phyloP scores from a whole-genome alignment of 768 basidiomycete genomes.

The Tricholoma terreum region DNA sequence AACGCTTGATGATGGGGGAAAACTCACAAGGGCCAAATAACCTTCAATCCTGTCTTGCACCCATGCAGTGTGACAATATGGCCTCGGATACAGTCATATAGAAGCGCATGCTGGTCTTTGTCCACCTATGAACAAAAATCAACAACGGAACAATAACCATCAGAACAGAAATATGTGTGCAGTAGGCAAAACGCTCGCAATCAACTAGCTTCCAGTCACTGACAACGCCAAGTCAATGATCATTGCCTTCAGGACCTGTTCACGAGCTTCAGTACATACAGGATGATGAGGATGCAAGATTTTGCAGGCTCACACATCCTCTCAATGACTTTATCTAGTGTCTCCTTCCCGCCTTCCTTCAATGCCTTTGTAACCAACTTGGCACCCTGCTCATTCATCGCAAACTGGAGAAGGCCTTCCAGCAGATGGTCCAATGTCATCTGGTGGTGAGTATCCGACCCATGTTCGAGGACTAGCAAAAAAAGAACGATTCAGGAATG shows the following conservation, averaged over 20 bases:
- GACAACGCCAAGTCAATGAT: constrained; percentile 87
- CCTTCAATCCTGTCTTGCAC: constrained; percentile 88
- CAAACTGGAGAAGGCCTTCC: constrained; percentile 18
- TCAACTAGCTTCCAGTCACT: constrained; percentile 80
- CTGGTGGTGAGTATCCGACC: constrained; percentile 68
- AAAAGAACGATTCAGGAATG: background rate
- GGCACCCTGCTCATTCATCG: no score
- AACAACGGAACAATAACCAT: constrained; percentile 2
- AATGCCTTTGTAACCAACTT: no score
- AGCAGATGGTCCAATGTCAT: constrained; percentile 77
- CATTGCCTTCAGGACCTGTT: constrained; percentile 67
- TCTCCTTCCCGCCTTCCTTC: constrained; percentile 38
- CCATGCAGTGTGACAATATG: constrained; percentile 89
- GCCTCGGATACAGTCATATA: constrained; percentile 84
- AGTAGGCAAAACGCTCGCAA: constrained; percentile 76
- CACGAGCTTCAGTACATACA: constrained; percentile 3
- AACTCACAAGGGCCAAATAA: constrained; percentile 80
- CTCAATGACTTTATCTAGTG: constrained; percentile 68
- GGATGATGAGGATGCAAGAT: background rate
- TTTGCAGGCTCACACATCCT: constrained; percentile 86
- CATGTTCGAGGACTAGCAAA: constrained; percentile 74
- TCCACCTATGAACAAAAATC: constrained; percentile 51
- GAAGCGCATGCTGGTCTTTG: constrained; percentile 76
- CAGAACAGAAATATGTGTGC: constrained; percentile 35
- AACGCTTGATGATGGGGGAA: background rate